phyloP scores from a whole-genome alignment of 2,329 filamentous ascomycete genomes.

The Stromatinia cepivora region DNA sequence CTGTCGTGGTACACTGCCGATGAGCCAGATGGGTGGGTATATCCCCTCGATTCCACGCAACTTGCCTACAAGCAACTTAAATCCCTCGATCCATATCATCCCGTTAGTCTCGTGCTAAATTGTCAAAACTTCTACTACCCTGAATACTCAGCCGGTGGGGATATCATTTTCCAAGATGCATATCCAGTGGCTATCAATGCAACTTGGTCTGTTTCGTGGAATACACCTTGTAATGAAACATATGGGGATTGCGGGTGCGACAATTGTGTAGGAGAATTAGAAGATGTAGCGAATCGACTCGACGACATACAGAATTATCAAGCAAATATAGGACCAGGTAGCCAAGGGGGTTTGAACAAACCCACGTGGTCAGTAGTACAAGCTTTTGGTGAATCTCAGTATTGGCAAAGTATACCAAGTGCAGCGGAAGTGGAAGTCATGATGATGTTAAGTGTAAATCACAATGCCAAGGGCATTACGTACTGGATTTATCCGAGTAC shows the following conservation, averaged over 20 bases:
- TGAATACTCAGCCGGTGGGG: constrained; percentile 51
- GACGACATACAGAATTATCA: constrained; percentile 46
- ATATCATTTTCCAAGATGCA: constrained; percentile 53
- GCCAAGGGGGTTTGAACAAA: constrained; percentile 40
- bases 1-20: constrained; percentile 57
- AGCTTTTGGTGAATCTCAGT: constrained; percentile 48
- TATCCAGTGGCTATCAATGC: constrained; percentile 53
- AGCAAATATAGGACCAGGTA: constrained; percentile 41
- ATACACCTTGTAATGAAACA: constrained; percentile 51
- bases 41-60: constrained; percentile 47
- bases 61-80: constrained; percentile 48
- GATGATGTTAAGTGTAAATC: constrained; percentile 50
- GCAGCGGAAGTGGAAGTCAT: constrained; percentile 49
- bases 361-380: constrained; percentile 52
- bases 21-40: constrained; percentile 47
- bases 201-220: constrained; percentile 47
- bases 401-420: constrained; percentile 50
- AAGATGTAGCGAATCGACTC: constrained; percentile 48
- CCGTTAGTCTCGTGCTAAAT: constrained; percentile 52
- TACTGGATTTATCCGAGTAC: constrained; percentile 50
- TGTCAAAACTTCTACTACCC: constrained; percentile 54
- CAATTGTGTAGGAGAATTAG: constrained; percentile 45
- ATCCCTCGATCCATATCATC: constrained; percentile 52
- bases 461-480: constrained; percentile 50
- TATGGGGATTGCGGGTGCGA: constrained; percentile 57